Base-by-base conservation (phyloP, 768 basidiomycete species). In the Boletus pseudo-olivaceus region DNA sequence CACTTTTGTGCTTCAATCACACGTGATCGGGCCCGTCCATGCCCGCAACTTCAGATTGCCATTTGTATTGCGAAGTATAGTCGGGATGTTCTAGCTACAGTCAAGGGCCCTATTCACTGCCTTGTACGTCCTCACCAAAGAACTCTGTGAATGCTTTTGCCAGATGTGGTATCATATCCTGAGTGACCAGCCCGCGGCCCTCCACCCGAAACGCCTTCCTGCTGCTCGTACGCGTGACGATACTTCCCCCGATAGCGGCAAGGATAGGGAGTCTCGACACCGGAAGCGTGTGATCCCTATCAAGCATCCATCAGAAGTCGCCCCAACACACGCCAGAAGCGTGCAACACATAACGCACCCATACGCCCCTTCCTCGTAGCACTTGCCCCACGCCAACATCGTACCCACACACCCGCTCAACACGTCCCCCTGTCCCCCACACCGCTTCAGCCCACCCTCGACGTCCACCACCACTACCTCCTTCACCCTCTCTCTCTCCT, bases 341-440 rank as follows among this genome's bases (percentile, higher is more conserved):
- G n/a, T 30, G 20, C 45, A 9, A 34, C 30, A 8, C 8, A 20
- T 30, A 35, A 19, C 56, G 63, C 64, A 93, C 91, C 87, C 87
- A 60, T 87, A 93, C 1, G 80, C 82, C 15, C 93, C 90, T 41
- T 83, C 83, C 64, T 95, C 93, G 67, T 90, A 98, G 62, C 90
- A 93, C 68, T 88, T 90, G 5, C 90, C 93, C 96, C 97, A 99
- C 5, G 95, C 95, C 61, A 98, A 76, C 68, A 97, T 83, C 2
- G 93, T 83, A 0, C 94, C 97, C 10, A 93, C 87, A 41, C 81
- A 78, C 12, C 97, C 97, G 62, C 87, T 89, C 51, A 98, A 69
- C 35, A 99, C 84, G 71, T 99, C 97, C 0, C 97, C 97, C 68
- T 98, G 97, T 1, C 97, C 97, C 12, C 97, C 96, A 63, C 93